phyloP scores from a whole-genome alignment of 2,329 filamentous ascomycete genomes.

The Ascochyta viciae-villosae region DNA sequence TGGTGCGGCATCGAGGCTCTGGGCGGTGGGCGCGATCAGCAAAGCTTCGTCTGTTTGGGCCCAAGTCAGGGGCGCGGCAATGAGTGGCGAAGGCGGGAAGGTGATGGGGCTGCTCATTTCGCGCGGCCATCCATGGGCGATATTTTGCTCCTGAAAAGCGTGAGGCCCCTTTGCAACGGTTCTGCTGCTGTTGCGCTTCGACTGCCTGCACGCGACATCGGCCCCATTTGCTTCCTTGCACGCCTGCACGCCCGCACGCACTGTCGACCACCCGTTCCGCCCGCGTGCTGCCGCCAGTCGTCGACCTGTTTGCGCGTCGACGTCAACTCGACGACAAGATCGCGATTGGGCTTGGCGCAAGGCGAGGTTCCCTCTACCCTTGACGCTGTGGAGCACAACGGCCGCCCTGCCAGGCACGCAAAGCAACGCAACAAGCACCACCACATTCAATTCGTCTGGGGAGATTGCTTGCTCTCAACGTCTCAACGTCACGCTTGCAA shows the following conservation, averaged over 20 bases:
- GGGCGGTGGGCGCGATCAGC: slow-evolving; percentile 16
- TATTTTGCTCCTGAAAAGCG: slow-evolving; percentile 22
- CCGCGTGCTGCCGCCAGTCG: too few relatives aligned
- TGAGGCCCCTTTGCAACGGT: slow-evolving; percentile 15
- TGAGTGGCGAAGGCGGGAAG: slow-evolving; percentile 12
- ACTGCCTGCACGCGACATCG: slow-evolving; percentile 11
- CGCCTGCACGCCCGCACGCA: not conserved
- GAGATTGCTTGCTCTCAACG: not conserved
- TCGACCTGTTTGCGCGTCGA: not conserved
- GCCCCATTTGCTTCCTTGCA: not conserved
- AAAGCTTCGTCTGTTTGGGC: slow-evolving; percentile 11
- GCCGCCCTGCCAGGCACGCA: slow-evolving; percentile 11
- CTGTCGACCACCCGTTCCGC: not conserved
- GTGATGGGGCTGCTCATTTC: slow-evolving; percentile 18
- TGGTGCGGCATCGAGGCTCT: slow-evolving; percentile 21
- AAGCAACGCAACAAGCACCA: not conserved
- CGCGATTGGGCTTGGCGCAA: slow-evolving; percentile 15
- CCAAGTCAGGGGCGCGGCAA: slow-evolving; percentile 16
- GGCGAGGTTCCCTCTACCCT: slow-evolving; percentile 1
- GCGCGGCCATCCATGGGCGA: slow-evolving; percentile 5
- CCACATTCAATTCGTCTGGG: not conserved
- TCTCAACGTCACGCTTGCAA: not conserved
- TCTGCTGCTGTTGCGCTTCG: slow-evolving; percentile 7
- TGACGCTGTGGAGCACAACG: slow-evolving; percentile 11
- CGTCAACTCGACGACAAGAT: slow-evolving; percentile 12